Evolutionary conservation across 2,329 filamentous ascomycete species (phyloP).

Genomic region (Diaporthe longicolla): DNA sequence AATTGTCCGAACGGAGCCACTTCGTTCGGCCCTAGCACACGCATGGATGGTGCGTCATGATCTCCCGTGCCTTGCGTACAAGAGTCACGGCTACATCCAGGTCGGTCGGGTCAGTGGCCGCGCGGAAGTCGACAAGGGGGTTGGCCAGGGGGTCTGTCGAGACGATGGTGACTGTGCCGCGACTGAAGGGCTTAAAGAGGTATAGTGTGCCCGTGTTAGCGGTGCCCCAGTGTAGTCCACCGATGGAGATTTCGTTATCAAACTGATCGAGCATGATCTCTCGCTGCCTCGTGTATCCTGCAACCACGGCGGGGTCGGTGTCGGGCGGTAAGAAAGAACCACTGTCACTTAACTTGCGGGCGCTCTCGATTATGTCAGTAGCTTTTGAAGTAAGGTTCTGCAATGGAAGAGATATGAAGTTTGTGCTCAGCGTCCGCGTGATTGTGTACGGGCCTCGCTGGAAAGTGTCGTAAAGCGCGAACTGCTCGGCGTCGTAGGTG

Average conservation of each 20-base stretch:
- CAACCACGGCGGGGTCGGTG: not conserved
- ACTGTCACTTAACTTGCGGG: not conserved
- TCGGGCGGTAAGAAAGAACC: not conserved
- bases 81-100: slow-evolving; percentile 52
- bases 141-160: slow-evolving; percentile 51
- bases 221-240: slow-evolving; percentile 50
- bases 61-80: slow-evolving; percentile 47
- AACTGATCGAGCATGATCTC: slow-evolving; percentile 6
- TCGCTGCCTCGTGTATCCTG: slow-evolving; percentile 5
- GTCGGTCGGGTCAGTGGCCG: slow-evolving; percentile 56
- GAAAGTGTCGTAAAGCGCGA: not conserved
- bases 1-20: not conserved
- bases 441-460: slow-evolving; percentile 11
- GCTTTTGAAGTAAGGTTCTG: not conserved
- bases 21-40: slow-evolving; percentile 2
- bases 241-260: not conserved
- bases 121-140: slow-evolving; percentile 57
- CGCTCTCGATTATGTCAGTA: not conserved
- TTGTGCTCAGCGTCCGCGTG: slow-evolving; percentile 5
- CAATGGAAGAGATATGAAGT: slow-evolving; percentile 19
- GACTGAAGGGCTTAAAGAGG: slow-evolving; percentile 56
- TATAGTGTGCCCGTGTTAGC: slow-evolving; percentile 50
- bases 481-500: slow-evolving; percentile 17
- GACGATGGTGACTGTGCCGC: slow-evolving; percentile 57
- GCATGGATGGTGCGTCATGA: slow-evolving; percentile 13